Evolutionary conservation across 768 basidiomycete genomes (phyloP), one percentile per base, ranked within the genome.

Genomic region (Amanita jacksonii): DNA sequence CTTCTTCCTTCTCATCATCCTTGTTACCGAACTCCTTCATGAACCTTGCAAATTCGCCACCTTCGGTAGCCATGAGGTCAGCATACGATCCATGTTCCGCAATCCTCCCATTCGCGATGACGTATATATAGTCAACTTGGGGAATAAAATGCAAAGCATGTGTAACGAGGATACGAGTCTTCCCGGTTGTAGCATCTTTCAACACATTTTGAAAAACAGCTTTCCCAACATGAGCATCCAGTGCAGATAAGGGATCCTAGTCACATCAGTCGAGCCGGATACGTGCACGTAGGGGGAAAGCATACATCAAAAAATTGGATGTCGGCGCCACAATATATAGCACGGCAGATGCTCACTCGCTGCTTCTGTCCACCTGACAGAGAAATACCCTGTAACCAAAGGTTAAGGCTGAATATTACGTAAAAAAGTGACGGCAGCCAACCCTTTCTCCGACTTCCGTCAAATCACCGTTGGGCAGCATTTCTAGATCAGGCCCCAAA

Each of bases 171-270:
- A 97, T 69, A 22, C 88, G 75, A 6, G 92, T 94, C 59, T 88
- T 89, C 34, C 70, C 74, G 4, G 66, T 56, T 10, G 76, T 65
- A 12, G 70, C 73, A 43, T 77, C 75, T 45, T 78, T 69, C 38
- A 94, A 72, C 8, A 90, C 85, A 46, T 92, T 81, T 55, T 85
- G 76, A 66, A 94, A 91, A 10, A 93, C 79, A 3, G 77, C 73
- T 59, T 85, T 86, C 31, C 90, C 91, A 38, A 94, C 89, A 56
- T 92, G 89, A 4, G 90, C 89, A 57, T 97, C 92, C 8, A 97
- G 73, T 18, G 90, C 90, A n/a, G 83, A 86, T 8, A 91, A 66
- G 4, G 88, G 88, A 53, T 91, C 89, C 76, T 81, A 33, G 6
- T 38, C 16, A 45, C 19, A 50, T 16, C 22, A 18, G 12, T 8